Conservation (phyloP, 257 asterid species). For the Nicotiana tabacum region DNA sequence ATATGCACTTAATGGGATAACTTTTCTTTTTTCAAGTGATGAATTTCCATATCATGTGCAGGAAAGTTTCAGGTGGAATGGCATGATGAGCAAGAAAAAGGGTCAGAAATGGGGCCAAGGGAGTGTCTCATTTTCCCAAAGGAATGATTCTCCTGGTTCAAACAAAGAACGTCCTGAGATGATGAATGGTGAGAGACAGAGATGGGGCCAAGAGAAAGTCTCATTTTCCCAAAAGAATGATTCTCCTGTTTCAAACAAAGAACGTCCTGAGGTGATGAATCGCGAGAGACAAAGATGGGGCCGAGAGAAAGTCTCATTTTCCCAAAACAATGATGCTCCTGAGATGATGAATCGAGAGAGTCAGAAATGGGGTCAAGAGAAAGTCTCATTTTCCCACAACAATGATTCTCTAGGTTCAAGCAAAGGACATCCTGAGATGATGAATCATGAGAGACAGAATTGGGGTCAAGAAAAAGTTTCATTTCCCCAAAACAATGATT, state of each 20-base stretch:
- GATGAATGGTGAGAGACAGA: conserved; percentile 6
- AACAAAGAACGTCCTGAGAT: conserved; percentile 18
- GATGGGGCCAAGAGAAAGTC: conserved; percentile 68
- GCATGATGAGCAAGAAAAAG: conserved; percentile 83
- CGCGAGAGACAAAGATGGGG: conserved; percentile 49
- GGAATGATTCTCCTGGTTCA: conserved; percentile 18
- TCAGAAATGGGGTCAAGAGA: background rate
- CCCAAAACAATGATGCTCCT: conserved; percentile 38
- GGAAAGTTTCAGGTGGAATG: conserved; percentile 72
- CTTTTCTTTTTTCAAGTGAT: background rate
- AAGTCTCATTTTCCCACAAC: background rate
- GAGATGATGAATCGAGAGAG: conserved; percentile 18
- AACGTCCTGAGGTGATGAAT: conserved; percentile 20
- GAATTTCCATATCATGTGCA: conserved; percentile 24
- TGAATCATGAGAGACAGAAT: conserved; percentile 9
- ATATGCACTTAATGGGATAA: background rate
- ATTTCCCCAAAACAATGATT: conserved; percentile 6
- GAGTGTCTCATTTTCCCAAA: conserved; percentile 36
- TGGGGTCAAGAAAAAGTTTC: background rate
- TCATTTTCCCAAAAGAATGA: conserved; percentile 39
- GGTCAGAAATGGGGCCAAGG: conserved; percentile 94
- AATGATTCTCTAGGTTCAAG: conserved; percentile 11
- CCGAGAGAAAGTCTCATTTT: conserved; percentile 40
- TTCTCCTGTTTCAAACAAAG: background rate
- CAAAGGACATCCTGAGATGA: conserved; percentile 28